These are phyloP conservation scores for Trichoderma hamatum DNA, from an alignment of 2,329 filamentous ascomycete species.

Conservation along the genomic window DNA sequence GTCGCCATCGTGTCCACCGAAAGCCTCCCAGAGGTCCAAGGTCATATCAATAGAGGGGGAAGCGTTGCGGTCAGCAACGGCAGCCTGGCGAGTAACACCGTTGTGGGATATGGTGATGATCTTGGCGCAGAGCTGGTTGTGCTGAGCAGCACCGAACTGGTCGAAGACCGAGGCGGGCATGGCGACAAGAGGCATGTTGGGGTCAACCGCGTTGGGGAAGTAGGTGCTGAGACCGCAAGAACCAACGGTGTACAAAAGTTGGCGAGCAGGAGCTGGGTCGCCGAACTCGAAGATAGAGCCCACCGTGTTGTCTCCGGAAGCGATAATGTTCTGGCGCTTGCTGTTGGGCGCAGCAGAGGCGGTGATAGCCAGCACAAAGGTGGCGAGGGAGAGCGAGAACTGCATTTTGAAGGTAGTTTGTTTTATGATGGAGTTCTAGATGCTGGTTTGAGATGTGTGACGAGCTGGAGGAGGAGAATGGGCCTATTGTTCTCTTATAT, in stretches of 20 bases:
- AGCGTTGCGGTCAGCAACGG: constrained; percentile 25
- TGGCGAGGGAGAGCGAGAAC: constrained; percentile 18
- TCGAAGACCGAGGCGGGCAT: constrained; percentile 24
- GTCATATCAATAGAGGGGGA: constrained; percentile 26
- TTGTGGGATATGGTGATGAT: constrained; percentile 23
- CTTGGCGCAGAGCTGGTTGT: constrained; percentile 26
- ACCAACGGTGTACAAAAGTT: constrained; percentile 4
- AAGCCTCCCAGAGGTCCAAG: constrained; percentile 25
- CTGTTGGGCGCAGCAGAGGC: constrained; percentile 17
- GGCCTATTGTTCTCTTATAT: background rate
- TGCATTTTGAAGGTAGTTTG: constrained; percentile 11
- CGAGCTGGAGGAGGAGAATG: background rate
- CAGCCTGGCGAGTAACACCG: constrained; percentile 25
- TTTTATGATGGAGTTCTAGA: background rate
- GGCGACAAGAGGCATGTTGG: constrained; percentile 19
- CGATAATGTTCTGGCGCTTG: background rate
- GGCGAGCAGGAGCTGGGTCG: constrained; percentile 16
- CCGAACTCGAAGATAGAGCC: constrained; percentile 26
- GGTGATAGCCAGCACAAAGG: constrained; percentile 23
- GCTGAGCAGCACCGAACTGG: constrained; percentile 23
- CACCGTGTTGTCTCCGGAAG: background rate
- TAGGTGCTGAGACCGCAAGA: constrained; percentile 28
- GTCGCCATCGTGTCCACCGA: constrained; percentile 22
- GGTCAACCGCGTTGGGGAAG: constrained; percentile 4
- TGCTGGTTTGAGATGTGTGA: background rate